Conservation (phyloP, 305 asterid genomes). For the Fraxinus floribunda region DNA sequence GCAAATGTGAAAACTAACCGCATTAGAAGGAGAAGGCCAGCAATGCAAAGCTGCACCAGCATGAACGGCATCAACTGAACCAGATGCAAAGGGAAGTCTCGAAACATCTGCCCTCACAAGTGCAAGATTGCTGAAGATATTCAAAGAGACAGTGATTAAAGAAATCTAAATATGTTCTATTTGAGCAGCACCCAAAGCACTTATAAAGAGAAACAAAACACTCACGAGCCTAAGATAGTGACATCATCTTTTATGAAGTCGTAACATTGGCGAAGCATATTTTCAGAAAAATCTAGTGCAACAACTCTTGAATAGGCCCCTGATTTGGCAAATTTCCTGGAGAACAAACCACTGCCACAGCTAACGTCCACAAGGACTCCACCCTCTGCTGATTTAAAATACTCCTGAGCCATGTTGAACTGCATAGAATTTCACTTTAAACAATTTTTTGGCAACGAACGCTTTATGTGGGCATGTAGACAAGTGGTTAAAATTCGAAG, state of each 20-base stretch:
- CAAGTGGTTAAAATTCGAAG: conserved; percentile 1
- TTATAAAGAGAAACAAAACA: conserved; percentile 11
- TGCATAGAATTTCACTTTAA: conserved; percentile 36
- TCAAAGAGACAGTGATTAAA: not conserved
- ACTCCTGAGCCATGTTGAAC: conserved; percentile 92
- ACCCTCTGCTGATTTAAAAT: conserved; percentile 70
- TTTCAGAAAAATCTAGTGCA: conserved; percentile 94
- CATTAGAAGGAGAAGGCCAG: conserved; percentile 99
- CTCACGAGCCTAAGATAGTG: conserved; percentile 66
- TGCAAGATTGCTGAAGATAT: conserved; percentile 64
- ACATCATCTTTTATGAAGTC: conserved; percentile 73
- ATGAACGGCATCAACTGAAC: conserved; percentile 86
- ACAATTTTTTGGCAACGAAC: conserved; percentile 4
- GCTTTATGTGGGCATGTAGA: not conserved
- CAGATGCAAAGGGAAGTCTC: conserved; percentile 85
- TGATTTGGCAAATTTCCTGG: conserved; percentile 82
- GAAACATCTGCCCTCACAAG: conserved; percentile 96
- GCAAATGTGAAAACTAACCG: conserved; percentile 38
- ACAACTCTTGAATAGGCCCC: conserved; percentile 71
- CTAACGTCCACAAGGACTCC: conserved; percentile 87
- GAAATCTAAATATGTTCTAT: not conserved
- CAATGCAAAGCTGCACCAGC: conserved; percentile 98
- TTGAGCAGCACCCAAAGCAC: conserved; percentile 2
- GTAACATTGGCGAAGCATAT: conserved; percentile 89
- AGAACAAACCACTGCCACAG: conserved; percentile 94